Conservation (phyloP, 2,329 filamentous ascomycete genomes). For the Fusarium mundagurra region DNA sequence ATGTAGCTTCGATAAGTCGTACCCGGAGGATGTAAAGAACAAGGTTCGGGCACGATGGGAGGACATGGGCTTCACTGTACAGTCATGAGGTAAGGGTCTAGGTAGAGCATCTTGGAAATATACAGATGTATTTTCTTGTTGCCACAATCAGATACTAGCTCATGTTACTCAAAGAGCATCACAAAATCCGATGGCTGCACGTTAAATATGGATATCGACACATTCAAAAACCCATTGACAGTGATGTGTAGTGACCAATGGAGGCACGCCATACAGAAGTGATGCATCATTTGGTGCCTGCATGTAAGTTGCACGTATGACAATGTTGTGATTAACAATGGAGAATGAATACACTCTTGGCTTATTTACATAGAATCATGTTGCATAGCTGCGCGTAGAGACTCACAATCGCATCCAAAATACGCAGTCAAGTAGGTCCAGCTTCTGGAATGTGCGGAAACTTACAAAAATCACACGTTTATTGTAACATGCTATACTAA, state of each 20-base stretch:
- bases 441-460: background rate
- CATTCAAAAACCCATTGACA: too few species aligned
- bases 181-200: too few species aligned
- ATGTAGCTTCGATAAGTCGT: background rate
- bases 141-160: background rate
- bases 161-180: too few species aligned
- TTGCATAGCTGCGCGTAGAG: accelerated
- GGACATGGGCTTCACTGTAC: background rate
- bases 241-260: background rate
- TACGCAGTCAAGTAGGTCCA: background rate
- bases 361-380: accelerated
- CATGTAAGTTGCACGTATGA: too few species aligned
- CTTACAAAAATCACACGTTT: background rate
- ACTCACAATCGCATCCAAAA: background rate
- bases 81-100: background rate
- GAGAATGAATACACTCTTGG: too few species aligned
- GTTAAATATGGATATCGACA: too few species aligned
- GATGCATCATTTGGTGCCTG: background rate
- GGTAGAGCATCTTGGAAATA: background rate
- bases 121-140: background rate
- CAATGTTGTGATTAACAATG: background rate
- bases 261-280: background rate
- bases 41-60: background rate
- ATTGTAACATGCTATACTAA: background rate
- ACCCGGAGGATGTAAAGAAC: background rate